phyloP scores from a whole-genome alignment of 2,329 filamentous ascomycete species.

The Aspergillus eucalypticola region DNA sequence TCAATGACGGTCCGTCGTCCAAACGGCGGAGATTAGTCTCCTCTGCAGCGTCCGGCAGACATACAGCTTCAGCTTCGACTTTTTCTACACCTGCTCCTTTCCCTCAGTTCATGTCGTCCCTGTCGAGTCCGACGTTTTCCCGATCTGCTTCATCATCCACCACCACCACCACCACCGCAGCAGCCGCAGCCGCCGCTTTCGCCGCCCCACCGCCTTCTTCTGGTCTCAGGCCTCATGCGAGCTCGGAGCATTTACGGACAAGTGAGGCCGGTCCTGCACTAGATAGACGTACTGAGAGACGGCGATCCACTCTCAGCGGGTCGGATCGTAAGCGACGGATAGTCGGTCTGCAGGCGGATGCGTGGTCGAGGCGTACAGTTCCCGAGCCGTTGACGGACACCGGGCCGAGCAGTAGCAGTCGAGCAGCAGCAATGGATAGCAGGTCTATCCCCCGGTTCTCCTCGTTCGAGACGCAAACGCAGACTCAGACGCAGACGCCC shows the following conservation, averaged over 20 bases:
- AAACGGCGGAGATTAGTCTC: conserved; percentile 38
- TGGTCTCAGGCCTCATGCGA: conserved; percentile 19
- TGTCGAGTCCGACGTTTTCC: conserved; percentile 23
- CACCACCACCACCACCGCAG: not conserved
- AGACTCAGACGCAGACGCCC: conserved; percentile 4
- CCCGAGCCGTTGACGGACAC: conserved; percentile 15
- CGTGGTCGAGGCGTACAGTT: conserved; percentile 18
- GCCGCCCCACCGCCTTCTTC: conserved; percentile 9
- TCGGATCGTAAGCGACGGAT: conserved; percentile 47
- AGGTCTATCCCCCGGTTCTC: conserved; percentile 27
- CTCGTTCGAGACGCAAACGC: conserved; percentile 10
- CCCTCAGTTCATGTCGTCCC: conserved; percentile 27
- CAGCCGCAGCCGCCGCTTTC: conserved; percentile 12
- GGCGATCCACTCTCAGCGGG: conserved; percentile 25
- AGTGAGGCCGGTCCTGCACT: conserved; percentile 20
- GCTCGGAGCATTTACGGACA: conserved; percentile 14
- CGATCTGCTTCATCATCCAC: conserved; percentile 20
- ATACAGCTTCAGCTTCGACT: conserved; percentile 6
- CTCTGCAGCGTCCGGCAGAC: conserved; percentile 23
- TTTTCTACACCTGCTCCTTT: not conserved
- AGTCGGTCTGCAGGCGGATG: conserved; percentile 37
- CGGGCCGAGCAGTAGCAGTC: conserved; percentile 19
- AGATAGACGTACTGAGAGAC: conserved; percentile 20
- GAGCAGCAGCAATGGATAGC: conserved; percentile 22
- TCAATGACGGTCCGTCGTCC: conserved; percentile 35